These are phyloP conservation scores for Tardiomyces depauwii DNA, from an alignment of 1,139 yeast genomes.

Conservation along the genomic window DNA sequence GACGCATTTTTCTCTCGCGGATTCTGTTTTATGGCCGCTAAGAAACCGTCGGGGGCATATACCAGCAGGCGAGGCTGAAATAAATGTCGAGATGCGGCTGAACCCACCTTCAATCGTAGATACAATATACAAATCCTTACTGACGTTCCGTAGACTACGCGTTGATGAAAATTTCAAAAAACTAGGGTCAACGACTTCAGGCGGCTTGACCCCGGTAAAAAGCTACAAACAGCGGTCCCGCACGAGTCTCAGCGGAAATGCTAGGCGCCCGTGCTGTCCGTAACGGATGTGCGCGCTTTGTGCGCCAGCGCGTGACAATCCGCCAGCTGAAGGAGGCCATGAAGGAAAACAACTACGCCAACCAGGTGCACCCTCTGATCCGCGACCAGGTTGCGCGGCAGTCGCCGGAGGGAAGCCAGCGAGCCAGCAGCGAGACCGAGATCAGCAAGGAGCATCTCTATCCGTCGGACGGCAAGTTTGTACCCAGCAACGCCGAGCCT, in stretches of 20 bases:
- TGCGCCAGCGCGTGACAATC: neutral
- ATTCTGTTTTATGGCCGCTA: too few species aligned
- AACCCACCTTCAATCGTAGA: too few species aligned
- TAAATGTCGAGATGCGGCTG: too few species aligned
- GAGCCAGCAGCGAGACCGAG: slow-evolving; percentile 12
- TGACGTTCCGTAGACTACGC: too few species aligned
- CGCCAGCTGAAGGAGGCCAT: neutral
- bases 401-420: neutral
- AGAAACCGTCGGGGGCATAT: too few species aligned
- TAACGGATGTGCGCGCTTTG: neutral
- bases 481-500: slow-evolving; percentile 15
- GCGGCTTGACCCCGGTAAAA: too few species aligned
- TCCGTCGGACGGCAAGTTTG: slow-evolving; percentile 15
- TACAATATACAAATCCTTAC: too few species aligned
- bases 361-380: neutral
- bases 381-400: neutral
- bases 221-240: too few species aligned
- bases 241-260: neutral
- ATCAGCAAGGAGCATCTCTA: slow-evolving; percentile 13
- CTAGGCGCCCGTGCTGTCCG: neutral
- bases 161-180: too few species aligned
- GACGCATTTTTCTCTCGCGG: neutral
- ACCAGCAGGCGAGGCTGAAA: too few species aligned
- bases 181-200: too few species aligned
- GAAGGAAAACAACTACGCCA: neutral